phyloP scores from a whole-genome alignment of 1,139 yeast genomes.

The Magnusiomyces tetraspermus region DNA sequence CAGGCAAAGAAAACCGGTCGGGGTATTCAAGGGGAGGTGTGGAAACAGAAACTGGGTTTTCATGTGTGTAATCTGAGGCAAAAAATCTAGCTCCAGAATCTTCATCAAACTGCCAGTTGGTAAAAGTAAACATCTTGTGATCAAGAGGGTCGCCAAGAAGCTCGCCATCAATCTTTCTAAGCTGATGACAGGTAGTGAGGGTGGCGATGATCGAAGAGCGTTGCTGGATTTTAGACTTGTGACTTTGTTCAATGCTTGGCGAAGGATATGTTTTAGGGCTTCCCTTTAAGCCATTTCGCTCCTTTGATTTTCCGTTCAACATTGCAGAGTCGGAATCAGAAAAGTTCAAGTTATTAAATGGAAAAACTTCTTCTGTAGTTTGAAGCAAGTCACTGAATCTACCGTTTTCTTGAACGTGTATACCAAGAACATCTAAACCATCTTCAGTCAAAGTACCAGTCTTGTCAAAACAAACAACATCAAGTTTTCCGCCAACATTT shows the following conservation, averaged over 20 bases:
- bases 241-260: not conserved
- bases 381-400: slow-evolving; percentile 42
- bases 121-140: slow-evolving; percentile 83
- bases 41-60: slow-evolving; percentile 18
- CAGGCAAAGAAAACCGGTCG: slow-evolving; percentile 13
- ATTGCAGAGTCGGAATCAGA: slow-evolving; percentile 8
- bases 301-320: not conserved
- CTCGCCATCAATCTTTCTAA: slow-evolving; percentile 67
- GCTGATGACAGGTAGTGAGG: slow-evolving; percentile 81
- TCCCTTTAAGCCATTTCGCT: not conserved
- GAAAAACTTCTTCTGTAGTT: slow-evolving; percentile 27
- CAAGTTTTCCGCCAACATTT: slow-evolving; percentile 89
- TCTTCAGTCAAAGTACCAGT: slow-evolving; percentile 97
- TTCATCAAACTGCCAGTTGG: slow-evolving; percentile 67
- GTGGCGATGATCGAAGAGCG: slow-evolving; percentile 28
- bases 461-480: slow-evolving; percentile 85
- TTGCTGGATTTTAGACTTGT: not conserved
- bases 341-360: slow-evolving; percentile 5
- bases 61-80: slow-evolving; percentile 33
- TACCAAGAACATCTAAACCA: slow-evolving; percentile 86
- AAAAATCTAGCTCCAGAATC: slow-evolving; percentile 39
- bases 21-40: slow-evolving; percentile 32
- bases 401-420: slow-evolving; percentile 39
- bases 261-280: not conserved
- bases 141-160: slow-evolving; percentile 91